Percentiles rank a stretch among this genome's conserved stretches.
phyloP scores from a whole-genome alignment of 768 basidiomycete species.

The Lactifluus echinatus region DNA sequence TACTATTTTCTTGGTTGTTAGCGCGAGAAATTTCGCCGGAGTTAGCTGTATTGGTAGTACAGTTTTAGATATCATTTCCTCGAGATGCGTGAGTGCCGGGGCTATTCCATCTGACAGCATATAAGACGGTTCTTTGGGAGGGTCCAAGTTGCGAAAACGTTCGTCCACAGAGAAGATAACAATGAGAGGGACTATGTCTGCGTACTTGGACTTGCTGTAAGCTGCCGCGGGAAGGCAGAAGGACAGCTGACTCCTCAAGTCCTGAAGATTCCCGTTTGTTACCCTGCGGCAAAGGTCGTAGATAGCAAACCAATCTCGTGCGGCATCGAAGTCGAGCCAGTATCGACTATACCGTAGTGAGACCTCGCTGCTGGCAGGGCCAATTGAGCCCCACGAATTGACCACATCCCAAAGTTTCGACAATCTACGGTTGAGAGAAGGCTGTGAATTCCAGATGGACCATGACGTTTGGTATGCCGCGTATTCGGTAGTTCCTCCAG shows the following conservation, averaged over 20 bases:
- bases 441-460: neutral
- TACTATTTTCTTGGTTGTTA: neutral
- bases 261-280: neutral
- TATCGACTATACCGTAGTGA: constrained; percentile 3
- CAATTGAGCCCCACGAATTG: neutral
- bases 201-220: neutral
- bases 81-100: neutral
- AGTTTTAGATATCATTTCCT: neutral
- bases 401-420: neutral
- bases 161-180: neutral
- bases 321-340: neutral
- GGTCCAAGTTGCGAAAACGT: neutral
- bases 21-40: neutral
- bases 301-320: neutral
- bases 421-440: neutral
- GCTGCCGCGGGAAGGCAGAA: constrained; percentile 1
- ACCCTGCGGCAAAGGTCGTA: neutral
- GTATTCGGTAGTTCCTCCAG: neutral
- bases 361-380: neutral
- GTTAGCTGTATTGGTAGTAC: neutral
- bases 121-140: neutral
- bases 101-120: neutral
- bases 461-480: neutral
- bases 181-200: neutral
- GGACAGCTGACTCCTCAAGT: neutral